Conservation (phyloP, 2,329 filamentous ascomycete genomes). For the Corniculantispora saksenae region DNA sequence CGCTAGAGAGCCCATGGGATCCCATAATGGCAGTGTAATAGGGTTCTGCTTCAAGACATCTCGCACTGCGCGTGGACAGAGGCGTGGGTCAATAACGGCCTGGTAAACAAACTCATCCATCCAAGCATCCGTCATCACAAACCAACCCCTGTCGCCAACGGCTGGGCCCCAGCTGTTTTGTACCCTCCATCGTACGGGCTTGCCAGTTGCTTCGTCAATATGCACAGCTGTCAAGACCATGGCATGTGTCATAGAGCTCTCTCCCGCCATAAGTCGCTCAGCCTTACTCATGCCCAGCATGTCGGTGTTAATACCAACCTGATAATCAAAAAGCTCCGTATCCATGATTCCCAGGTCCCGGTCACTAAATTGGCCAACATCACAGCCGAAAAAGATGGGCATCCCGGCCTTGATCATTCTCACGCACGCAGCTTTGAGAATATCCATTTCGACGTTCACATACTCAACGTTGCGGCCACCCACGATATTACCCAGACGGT, state of each 20-base stretch:
- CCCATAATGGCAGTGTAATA: slow-evolving; percentile 73
- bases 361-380: slow-evolving; percentile 83
- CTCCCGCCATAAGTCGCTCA: slow-evolving; percentile 69
- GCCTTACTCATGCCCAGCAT: slow-evolving; percentile 76
- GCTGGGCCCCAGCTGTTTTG: slow-evolving; percentile 81
- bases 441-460: slow-evolving; percentile 75
- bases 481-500: slow-evolving; percentile 78
- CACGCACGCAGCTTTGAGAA: slow-evolving; percentile 73
- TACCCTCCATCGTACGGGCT: slow-evolving; percentile 76
- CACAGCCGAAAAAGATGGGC: slow-evolving; percentile 85
- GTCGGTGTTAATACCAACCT: slow-evolving; percentile 77
- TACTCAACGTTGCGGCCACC: slow-evolving; percentile 76
- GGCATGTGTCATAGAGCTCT: slow-evolving; percentile 85
- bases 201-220: slow-evolving; percentile 61
- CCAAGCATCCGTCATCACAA: slow-evolving; percentile 83
- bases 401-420: slow-evolving; percentile 76
- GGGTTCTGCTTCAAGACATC: slow-evolving; percentile 72
- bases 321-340: slow-evolving; percentile 72
- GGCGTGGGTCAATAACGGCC: slow-evolving; percentile 76
- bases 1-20: slow-evolving; percentile 76
- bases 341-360: slow-evolving; percentile 75
- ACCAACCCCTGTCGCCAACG: slow-evolving; percentile 77
- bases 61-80: slow-evolving; percentile 63
- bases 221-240: slow-evolving; percentile 91
- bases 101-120: slow-evolving; percentile 84